Evolutionary conservation across 257 asterid genomes (phyloP).

Genomic region (Nicotiana knightiana): DNA sequence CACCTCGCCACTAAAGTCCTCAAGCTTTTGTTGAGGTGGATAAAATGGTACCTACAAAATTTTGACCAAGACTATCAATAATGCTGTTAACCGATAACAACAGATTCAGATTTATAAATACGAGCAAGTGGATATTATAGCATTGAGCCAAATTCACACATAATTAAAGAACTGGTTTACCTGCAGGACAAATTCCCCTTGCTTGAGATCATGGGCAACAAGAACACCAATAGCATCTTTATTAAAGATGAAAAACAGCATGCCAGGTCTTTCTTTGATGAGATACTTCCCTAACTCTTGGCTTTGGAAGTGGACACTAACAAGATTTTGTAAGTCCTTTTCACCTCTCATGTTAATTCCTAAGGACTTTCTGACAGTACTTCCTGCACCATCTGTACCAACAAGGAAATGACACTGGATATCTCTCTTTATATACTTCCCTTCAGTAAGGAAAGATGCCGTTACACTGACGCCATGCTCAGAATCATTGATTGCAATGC

Average conservation of each 20-base stretch:
- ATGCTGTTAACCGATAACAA: not conserved
- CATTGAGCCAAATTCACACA: not conserved
- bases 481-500: slow-evolving; percentile 40
- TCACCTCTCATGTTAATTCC: slow-evolving; percentile 75
- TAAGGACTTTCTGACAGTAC: slow-evolving; percentile 66
- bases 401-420: slow-evolving; percentile 63
- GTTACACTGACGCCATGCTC: slow-evolving; percentile 52
- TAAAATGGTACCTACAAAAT: slow-evolving; percentile 74
- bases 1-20: slow-evolving; percentile 72
- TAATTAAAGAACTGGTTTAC: slow-evolving; percentile 25
- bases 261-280: slow-evolving; percentile 83
- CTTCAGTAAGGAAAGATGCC: slow-evolving; percentile 37
- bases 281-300: slow-evolving; percentile 71
- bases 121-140: not conserved
- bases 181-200: slow-evolving; percentile 97
- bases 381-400: slow-evolving; percentile 89
- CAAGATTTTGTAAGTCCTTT: slow-evolving; percentile 73
- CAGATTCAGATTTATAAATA: not conserved
- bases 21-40: slow-evolving; percentile 89
- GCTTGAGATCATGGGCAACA: slow-evolving; percentile 85
- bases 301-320: slow-evolving; percentile 83
- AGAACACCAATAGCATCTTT: slow-evolving; percentile 83
- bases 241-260: slow-evolving; percentile 84
- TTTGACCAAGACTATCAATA: not conserved
- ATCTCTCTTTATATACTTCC: slow-evolving; percentile 34